Percentiles rank a stretch among this genome's conserved stretches.
Conservation (phyloP, 495 filamentous ascomycete genomes). For the Extremus antarcticus region DNA sequence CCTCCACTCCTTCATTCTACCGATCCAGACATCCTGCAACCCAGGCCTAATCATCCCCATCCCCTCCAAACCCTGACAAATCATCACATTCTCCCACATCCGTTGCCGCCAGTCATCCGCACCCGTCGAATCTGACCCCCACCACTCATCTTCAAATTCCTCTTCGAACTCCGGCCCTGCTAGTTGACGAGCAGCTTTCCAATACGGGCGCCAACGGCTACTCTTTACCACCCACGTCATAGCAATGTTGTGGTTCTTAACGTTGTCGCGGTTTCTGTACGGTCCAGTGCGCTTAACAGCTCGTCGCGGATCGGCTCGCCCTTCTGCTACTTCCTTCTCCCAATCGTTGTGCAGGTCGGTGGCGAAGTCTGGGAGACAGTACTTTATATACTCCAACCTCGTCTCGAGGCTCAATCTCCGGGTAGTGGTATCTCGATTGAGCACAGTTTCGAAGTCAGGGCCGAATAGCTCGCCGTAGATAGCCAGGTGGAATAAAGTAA, state of each 20-base stretch:
- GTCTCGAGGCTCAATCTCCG: conserved; percentile 16
- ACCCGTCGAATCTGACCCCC: neutral
- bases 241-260: neutral
- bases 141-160: neutral
- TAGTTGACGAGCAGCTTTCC: neutral
- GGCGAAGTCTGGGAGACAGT: conserved; percentile 28
- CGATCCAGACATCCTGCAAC: neutral
- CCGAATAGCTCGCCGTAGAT: conserved; percentile 36
- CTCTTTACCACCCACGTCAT: neutral
- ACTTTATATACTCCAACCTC: conserved; percentile 31
- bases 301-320: neutral
- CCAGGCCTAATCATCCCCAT: neutral
- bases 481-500: conserved; percentile 26
- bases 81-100: neutral
- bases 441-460: conserved; percentile 20
- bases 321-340: neutral
- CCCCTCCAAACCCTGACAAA: neutral
- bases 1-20: neutral
- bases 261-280: neutral
- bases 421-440: conserved; percentile 7
- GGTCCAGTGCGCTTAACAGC: neutral
- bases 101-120: neutral
- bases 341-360: neutral
- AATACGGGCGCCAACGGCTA: neutral
- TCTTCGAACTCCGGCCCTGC: neutral